Evolutionary conservation across 805 yeast species (phyloP), one percentile per base, ranked within the genome.

Genomic region (Priceomyces carsonii): DNA sequence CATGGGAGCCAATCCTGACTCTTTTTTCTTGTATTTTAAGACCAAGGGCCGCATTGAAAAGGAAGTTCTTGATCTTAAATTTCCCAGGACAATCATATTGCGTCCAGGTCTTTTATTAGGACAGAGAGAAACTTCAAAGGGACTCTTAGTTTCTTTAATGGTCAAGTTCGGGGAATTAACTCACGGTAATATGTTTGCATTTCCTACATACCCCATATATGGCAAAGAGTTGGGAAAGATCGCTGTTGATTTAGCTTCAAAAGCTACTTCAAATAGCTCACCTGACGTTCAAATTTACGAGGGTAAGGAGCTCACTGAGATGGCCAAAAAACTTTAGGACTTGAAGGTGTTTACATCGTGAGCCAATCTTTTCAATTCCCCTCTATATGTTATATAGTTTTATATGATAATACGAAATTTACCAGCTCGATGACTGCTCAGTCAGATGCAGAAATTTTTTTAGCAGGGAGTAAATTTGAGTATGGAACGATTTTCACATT

Each of bases 101-200:
- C 73, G 86, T 50, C 96, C 96, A 0, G 96, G 96, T 9, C 56
- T 68, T 1, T 62, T 88, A 23, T 48, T 85, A 5, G 95, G 95
- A 4, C 73, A 75, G 18, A 67, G 95, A 49, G 69, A 63, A 12
- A 40, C 42, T 6, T 40, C 58, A 2, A 72, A 68, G 35, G 77
- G 75, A 0, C 45, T 61, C 3, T 53, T 53, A 4, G 69, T 63
- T 36, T 50, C 42, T 9, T 2, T 61, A 1, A 55, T 53, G 9
- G 60, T 53, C 9, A 30, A 42, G 33, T 16, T 25, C 18, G 33
- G 34, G 8, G 16, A 21, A 5, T 13, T 26, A 8, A 21, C 28
- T 6, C 25, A 41, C 8, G 25, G 32, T 3, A 28, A 40, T 8
- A 34, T 23, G 18, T 36, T 45, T 8, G 26, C 18, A 6, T 21